Conservation (phyloP, 352 stramenopile genomes). For the Lagenidium giganteum region DNA sequence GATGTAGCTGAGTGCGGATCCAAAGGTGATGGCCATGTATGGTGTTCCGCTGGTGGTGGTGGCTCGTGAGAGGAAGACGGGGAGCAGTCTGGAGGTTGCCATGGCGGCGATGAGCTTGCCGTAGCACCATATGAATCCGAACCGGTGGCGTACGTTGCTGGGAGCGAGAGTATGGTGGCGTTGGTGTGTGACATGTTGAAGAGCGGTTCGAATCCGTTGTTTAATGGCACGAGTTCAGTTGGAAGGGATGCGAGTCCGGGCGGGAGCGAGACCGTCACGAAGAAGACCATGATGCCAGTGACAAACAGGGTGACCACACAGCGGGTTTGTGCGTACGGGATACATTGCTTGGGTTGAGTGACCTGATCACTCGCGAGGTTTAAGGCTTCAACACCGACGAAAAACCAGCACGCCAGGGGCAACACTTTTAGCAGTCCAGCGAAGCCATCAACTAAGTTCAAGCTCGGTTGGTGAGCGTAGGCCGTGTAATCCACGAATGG, state of each 20-base stretch:
- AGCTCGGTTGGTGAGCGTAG: background rate
- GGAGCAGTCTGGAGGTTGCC: constrained; percentile 1
- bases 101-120: constrained; percentile 3
- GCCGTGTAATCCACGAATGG: constrained; percentile 16
- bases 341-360: constrained; percentile 26
- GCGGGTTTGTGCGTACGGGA: constrained; percentile 34
- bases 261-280: constrained; percentile 19
- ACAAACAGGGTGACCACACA: constrained; percentile 18
- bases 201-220: constrained; percentile 11
- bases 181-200: constrained; percentile 2
- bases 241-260: constrained; percentile 3
- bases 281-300: constrained; percentile 11
- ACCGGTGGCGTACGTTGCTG: background rate
- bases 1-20: constrained; percentile 2
- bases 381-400: constrained; percentile 38
- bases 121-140: constrained; percentile 2
- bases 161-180: background rate
- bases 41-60: constrained; percentile 4
- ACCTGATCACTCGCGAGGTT: constrained; percentile 26
- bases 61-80: background rate
- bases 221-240: constrained; percentile 1
- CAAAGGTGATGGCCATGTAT: constrained; percentile 1
- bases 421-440: constrained; percentile 27
- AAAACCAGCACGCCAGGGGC: constrained; percentile 35
- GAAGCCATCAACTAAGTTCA: constrained; percentile 11